Percentiles rank a stretch among this genome's conserved stretches.
Conservation (phyloP, 108 stramenopile genomes). For the Cyclotella kingstonii region DNA sequence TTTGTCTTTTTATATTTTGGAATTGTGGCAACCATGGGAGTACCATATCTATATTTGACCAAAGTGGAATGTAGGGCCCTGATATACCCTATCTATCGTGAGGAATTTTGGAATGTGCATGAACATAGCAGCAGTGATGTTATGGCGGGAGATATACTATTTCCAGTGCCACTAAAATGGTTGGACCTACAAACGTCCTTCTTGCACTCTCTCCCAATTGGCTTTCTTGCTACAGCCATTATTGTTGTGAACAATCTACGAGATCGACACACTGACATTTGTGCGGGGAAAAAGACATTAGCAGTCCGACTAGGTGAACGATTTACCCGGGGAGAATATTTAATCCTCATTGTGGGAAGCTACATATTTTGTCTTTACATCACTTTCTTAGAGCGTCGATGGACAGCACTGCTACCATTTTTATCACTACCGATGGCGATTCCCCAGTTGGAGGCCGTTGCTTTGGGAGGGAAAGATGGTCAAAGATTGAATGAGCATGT, state of each 20-base stretch:
- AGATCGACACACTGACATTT: conserved; percentile 80
- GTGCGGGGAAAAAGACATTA: conserved; percentile 68
- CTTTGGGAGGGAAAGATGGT: conserved; percentile 69
- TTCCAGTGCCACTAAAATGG: too few relatives aligned
- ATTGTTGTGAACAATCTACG: conserved; percentile 91
- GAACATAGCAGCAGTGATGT: neutral
- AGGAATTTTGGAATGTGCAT: neutral
- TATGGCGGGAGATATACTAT: neutral
- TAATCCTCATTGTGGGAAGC: conserved; percentile 34
- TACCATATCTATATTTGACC: conserved; percentile 61
- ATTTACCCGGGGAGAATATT: conserved; percentile 69
- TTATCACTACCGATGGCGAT: conserved; percentile 63
- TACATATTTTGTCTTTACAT: conserved; percentile 41
- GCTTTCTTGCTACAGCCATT: conserved; percentile 74
- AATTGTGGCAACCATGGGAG: conserved; percentile 69
- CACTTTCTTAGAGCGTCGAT: conserved; percentile 13
- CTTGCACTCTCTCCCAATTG: conserved; percentile 55
- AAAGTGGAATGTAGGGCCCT: conserved; percentile 9
- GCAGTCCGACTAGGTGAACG: conserved; percentile 81
- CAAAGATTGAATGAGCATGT: conserved; percentile 73
- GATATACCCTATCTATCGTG: neutral
- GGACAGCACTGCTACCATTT: conserved; percentile 48
- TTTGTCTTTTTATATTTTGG: conserved; percentile 92
- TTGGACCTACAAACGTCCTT: too few relatives aligned
- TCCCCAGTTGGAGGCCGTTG: conserved; percentile 51